Base-by-base conservation (phyloP, 2,329 filamentous ascomycete species). In the Chrysoporthe austroafricana region DNA sequence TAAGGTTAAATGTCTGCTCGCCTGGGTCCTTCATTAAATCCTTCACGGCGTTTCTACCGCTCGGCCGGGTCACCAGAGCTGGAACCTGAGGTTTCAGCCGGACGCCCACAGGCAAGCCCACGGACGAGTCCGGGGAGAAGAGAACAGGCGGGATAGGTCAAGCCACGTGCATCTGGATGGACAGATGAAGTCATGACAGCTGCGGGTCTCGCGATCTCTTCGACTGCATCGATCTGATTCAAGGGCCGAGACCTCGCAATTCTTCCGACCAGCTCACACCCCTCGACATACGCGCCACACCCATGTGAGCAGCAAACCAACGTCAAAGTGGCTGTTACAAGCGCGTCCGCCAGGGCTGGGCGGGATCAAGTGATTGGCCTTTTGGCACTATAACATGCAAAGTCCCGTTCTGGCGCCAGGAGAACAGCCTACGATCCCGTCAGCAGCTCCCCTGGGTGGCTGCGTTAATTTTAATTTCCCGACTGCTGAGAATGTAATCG, bases 131-230 rank as follows among this genome's bases (percentile, higher is more conserved):
- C 26, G 26, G 11, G 57, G 57, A 39, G 36, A 42, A 39, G 34
- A 26, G 7, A 44, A 16, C 2, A 60, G 57, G n/a, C 26, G 16
- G 39, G 34, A 57, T 39, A 57, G 54, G 54, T 32, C 32, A 57
- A 57, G 54, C 57, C 57, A 60, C 36, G 36, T 44, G 42, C 39
- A 13, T 2, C n/a, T 34, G 9, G 4, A 44, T 32, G 18, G 9
- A 16, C 59, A 48, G 21, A 26, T 61, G 42, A 44, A n/a, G 39
- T 39, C 26, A n/a, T 60, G 59, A 34, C 59, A 61, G 42, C 59
- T 48, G 59, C 43, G 43, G 42, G 59, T 61, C 59, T 61, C 26
- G 26, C 59, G 59, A 61, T 61, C 58, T 46, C 43, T 39, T 34
- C 6, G 14, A 16, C 2, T 11, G 8, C 26, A 26, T 48, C 42